Base-by-base conservation (phyloP, 1,284 basidiomycete genomes). In the Sanghuangporus weigelae region DNA sequence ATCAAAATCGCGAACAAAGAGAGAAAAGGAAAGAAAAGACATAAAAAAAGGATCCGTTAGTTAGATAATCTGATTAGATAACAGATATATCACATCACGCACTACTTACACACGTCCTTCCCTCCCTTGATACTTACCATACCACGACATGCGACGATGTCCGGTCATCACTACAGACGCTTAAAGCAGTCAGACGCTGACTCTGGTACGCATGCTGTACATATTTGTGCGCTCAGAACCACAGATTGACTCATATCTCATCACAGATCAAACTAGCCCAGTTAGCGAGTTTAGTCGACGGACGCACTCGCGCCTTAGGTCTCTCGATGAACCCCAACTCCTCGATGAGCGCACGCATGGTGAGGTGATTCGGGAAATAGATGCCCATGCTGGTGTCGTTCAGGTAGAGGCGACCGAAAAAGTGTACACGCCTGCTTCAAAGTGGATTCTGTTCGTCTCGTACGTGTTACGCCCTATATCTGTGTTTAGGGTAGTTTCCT, bases 391-490 rank as follows among this genome's bases (percentile, higher is more conserved):
- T 39, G 84, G 84, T 53, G 84, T 84, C 46, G 76, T 72, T 66
- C 79, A 75, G 21, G 81, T 84, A 31, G 80, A 85, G 69, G 83
- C 82, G 1, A 76, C 81, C 0, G 77, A 82, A 59, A 79, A 77
- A 68, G 79, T 84, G 14, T 83, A 81, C 58, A 80, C 81, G 26
- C 79, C 74, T 51, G 80, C 80, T 67, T 81, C 82, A 8, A 83
- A 81, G 64, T 88, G 86, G 85, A 76, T 78, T 61, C 75, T 89
- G 31, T 89, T 87, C 73, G 73, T 84, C 55, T 81, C 85, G 85
- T 85, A 63, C 54, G 77, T 70, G n/a, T 42, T 14, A 53, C 35
- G 4, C 14, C 8, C 46, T 38, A 16, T 16, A 36, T 16, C 16
- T 19, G 8, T n/a, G 23, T 54, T 16, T 35, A 3, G 7, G 12